These are phyloP conservation scores for Dictyostelium intermedium DNA, from an alignment of 78 protist genomes.

Conservation along the genomic window DNA sequence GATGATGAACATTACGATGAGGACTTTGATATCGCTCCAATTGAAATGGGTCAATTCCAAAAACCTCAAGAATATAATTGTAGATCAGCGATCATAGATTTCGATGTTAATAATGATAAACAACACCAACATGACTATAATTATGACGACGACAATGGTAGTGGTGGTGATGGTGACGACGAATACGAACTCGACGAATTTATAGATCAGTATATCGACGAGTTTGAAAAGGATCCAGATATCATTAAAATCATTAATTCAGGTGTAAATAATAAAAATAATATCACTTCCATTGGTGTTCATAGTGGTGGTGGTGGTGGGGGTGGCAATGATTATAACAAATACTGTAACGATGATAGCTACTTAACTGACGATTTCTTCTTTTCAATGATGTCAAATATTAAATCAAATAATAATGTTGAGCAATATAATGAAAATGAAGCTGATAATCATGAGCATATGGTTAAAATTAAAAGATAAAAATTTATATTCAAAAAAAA, in stretches of 20 bases:
- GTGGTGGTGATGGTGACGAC: neutral
- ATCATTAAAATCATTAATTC: neutral
- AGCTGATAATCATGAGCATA: neutral
- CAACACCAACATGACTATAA: neutral
- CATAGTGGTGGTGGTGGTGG: too few species aligned
- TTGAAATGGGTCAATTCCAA: conserved; percentile 10
- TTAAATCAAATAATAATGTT: neutral
- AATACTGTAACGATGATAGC: neutral
- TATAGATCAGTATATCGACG: neutral
- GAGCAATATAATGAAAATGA: neutral
- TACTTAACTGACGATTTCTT: neutral
- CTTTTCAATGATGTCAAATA: neutral
- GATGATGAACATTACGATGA: neutral
- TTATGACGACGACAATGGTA: neutral
- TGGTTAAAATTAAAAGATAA: neutral
- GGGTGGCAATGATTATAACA: neutral
- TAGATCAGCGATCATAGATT: neutral
- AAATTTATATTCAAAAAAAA: neutral
- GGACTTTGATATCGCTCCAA: neutral
- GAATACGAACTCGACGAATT: neutral
- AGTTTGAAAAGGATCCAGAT: neutral
- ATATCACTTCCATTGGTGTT: neutral
- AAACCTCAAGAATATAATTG: neutral
- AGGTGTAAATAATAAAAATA: neutral
- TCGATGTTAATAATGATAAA: neutral